Percentiles rank a stretch among this genome's conserved stretches.
Evolutionary conservation across 1,284 basidiomycete genomes (phyloP).

Genomic region (Irpex sp.): DNA sequence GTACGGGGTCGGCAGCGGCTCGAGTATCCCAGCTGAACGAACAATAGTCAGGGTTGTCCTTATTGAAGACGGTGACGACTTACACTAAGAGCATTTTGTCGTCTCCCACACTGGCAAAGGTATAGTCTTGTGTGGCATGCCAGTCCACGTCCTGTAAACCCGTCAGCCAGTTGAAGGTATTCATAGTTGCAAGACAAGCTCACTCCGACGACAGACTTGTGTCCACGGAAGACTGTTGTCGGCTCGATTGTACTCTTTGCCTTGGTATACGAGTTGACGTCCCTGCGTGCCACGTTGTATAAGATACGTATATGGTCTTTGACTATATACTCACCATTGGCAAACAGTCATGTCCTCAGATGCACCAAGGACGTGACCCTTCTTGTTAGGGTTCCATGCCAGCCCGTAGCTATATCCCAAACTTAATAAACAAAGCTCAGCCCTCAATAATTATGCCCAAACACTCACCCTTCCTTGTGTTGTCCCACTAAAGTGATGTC

Average conservation of each 20-base stretch:
- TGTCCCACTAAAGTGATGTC: conserved; percentile 92
- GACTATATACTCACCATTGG: conserved; percentile 69
- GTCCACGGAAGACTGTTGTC: conserved; percentile 80
- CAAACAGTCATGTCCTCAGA: conserved; percentile 97
- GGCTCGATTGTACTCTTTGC: conserved; percentile 79
- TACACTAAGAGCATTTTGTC: conserved; percentile 94
- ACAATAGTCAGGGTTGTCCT: conserved; percentile 6
- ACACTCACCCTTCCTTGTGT: conserved; percentile 84
- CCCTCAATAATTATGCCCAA: background rate
- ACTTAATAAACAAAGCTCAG: background rate
- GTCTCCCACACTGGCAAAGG: conserved; percentile 97
- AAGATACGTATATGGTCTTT: background rate
- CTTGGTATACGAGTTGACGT: conserved; percentile 89
- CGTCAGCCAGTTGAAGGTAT: conserved; percentile 2
- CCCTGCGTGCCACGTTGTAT: conserved; percentile 51
- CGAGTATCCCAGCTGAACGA: conserved; percentile 87
- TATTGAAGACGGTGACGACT: conserved; percentile 21
- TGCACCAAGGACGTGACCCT: conserved; percentile 87
- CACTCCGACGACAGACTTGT: conserved; percentile 88
- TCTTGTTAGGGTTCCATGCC: conserved; percentile 84
- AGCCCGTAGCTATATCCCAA: conserved; percentile 73
- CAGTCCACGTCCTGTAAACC: conserved; percentile 87
- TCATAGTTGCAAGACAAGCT: conserved; percentile 25
- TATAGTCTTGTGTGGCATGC: conserved; percentile 81
- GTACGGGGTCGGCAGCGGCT: conserved; percentile 62